Evolutionary conservation across 805 yeast genomes (phyloP), one percentile per base, ranked within the genome.

Genomic region (Saccharomycopsis synnaedendra): DNA sequence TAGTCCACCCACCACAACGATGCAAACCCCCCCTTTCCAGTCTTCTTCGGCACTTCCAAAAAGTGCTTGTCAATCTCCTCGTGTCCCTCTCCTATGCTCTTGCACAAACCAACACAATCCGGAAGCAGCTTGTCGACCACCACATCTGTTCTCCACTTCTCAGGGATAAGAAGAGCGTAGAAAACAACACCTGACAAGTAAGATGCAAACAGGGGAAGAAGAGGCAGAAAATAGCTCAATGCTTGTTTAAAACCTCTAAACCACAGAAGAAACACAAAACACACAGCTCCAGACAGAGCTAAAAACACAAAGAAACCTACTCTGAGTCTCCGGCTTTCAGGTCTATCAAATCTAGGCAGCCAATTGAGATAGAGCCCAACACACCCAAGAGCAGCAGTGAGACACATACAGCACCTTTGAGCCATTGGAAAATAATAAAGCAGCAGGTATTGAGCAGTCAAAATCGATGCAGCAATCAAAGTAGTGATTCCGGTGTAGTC

Each of bases 401-500:
- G 69, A 1, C 68, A 39, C 61, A 87, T 74, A 63, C 79, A 82
- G 3, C 64, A 58, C 3, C 70, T 56, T 52, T 75, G 74, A 5
- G 69, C 53, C 11, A 60, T 41, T 4, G 82, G 80, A 56, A 75
- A 75, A 55, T 82, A 70, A 59, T 76, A 80, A 45, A 90, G 71
- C 1, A 89, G 73, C 19, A 85, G 76, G 62, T 85, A 88, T 63
- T 90, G 96, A 0, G 90, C 82, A 3, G 95, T 78, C 41, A 93
- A 68, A 42, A 93, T 83, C 3, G 96, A 85, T 10, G 95, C 90
- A 0, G 96, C 83, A 56, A 90, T 89, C 54, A 93, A 68, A 9
- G 88, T 74, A 0, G 97, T 87, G 55, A 90, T 90, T 2, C 98
- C 98, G 5, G 95, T 82, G 64, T 90, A 90, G 66, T 90, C 98